These are phyloP conservation scores for Cryptococcus sp. DNA, from an alignment of 1,284 basidiomycete genomes.

Conservation along the genomic window DNA sequence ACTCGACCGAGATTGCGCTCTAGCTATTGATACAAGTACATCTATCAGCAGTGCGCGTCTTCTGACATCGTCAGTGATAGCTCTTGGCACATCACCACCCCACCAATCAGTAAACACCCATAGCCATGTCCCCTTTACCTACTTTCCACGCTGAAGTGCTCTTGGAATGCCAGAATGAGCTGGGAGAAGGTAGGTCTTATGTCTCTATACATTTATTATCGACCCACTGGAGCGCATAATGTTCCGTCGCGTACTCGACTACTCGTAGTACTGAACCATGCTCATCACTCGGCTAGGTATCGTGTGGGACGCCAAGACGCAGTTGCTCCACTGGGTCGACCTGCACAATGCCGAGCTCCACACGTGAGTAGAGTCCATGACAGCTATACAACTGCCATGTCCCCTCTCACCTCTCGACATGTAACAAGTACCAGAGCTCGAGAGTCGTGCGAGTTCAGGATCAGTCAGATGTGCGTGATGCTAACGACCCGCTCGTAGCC, in stretches of 20 bases:
- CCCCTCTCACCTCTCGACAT: background rate
- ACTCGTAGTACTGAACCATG: background rate
- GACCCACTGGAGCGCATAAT: background rate
- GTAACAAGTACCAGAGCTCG: background rate
- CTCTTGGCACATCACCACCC: background rate
- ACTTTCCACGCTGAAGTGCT: constrained; percentile 39
- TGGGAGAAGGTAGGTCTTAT: constrained; percentile 43
- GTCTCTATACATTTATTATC: background rate
- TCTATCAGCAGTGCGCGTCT: background rate
- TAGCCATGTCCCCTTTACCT: constrained; percentile 10
- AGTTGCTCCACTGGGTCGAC: constrained; percentile 49
- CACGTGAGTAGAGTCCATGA: constrained; percentile 27
- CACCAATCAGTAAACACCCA: too few relatives aligned
- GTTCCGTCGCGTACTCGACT: background rate
- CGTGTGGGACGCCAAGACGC: constrained; percentile 44
- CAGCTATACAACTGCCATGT: background rate
- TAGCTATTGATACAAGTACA: background rate
- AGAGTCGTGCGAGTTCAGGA: too few relatives aligned
- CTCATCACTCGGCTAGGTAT: constrained; percentile 30
- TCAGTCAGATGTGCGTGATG: background rate
- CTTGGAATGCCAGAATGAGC: constrained; percentile 33
- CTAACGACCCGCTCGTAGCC: constrained; percentile 15
- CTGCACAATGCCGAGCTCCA: constrained; percentile 43
- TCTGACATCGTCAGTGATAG: background rate
- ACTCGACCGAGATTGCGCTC: background rate